phyloP scores from a whole-genome alignment of 768 basidiomycete species.

The Chalciporus sphaerocephalus region DNA sequence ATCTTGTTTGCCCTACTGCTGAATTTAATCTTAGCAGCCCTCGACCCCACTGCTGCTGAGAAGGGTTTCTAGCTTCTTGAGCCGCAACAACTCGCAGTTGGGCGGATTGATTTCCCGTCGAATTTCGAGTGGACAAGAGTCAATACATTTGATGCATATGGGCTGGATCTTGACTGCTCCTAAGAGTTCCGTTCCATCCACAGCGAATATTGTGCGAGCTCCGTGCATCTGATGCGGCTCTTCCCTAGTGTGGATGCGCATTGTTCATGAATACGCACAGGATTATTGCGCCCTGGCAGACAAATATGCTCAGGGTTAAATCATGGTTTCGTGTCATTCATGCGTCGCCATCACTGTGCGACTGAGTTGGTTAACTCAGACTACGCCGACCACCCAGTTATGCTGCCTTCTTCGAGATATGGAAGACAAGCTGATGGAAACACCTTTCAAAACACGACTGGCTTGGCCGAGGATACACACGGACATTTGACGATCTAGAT shows the following conservation, averaged over 20 bases:
- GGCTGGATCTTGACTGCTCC: constrained; percentile 48
- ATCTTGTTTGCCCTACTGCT: constrained; percentile 4
- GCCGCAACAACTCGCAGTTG: constrained; percentile 39
- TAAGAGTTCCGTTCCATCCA: constrained; percentile 51
- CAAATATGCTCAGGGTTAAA: constrained; percentile 43
- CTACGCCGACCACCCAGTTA: constrained; percentile 43
- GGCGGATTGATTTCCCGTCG: constrained; percentile 42
- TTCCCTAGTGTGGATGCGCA: constrained; percentile 44
- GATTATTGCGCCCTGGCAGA: constrained; percentile 39
- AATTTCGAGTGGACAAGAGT: constrained; percentile 52
- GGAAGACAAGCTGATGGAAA: constrained; percentile 38
- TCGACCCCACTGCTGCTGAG: constrained; percentile 50
- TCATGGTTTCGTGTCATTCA: constrained; percentile 49
- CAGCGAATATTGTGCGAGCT: constrained; percentile 40
- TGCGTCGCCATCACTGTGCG: constrained; percentile 52
- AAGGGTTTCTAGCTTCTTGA: constrained; percentile 48
- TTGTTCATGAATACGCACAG: constrained; percentile 53
- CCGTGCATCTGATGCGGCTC: constrained; percentile 42
- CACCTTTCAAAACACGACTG: background rate
- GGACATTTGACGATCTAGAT: background rate
- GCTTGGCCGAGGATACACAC: background rate
- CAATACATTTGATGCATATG: constrained; percentile 47
- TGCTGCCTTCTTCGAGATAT: constrained; percentile 57
- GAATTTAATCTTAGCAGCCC: constrained; percentile 34
- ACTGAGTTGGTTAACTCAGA: constrained; percentile 40